Conservation (phyloP, 1,139 yeast genomes). For the Sugiyamaella castrensis region DNA sequence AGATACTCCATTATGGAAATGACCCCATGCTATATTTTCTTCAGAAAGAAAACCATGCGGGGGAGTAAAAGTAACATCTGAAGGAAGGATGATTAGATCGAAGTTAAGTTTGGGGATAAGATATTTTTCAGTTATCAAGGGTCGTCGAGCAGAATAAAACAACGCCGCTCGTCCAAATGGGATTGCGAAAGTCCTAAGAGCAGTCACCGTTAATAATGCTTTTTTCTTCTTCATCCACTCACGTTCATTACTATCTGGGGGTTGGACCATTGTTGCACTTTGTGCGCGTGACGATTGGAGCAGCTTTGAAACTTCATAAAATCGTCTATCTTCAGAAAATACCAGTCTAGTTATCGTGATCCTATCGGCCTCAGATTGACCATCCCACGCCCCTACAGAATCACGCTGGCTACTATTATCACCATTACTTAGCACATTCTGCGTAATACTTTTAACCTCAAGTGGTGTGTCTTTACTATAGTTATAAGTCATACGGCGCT, state of each 20-base stretch:
- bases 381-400: conserved; percentile 59
- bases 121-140: conserved; percentile 80
- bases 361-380: conserved; percentile 63
- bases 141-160: conserved; percentile 66
- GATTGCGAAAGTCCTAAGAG: conserved; percentile 68
- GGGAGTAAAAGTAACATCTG: conserved; percentile 59
- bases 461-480: conserved; percentile 16
- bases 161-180: conserved; percentile 79
- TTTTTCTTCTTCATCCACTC: conserved; percentile 59
- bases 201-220: conserved; percentile 59
- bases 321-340: conserved; percentile 75
- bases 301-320: conserved; percentile 68
- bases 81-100: conserved; percentile 63
- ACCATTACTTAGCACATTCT: conserved; percentile 32
- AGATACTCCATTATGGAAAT: conserved; percentile 89
- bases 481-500: not conserved
- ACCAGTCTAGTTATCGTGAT: conserved; percentile 65
- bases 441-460: conserved; percentile 41
- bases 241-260: conserved; percentile 50
- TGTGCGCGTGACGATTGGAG: conserved; percentile 71
- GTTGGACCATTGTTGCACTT: conserved; percentile 39
- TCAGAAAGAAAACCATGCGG: conserved; percentile 55
- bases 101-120: conserved; percentile 76
- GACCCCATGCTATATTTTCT: conserved; percentile 70
- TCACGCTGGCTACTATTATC: conserved; percentile 44